Evolutionary conservation across 1,284 basidiomycete species (phyloP).

Genomic region (Sanguinoderma infundibulare): DNA sequence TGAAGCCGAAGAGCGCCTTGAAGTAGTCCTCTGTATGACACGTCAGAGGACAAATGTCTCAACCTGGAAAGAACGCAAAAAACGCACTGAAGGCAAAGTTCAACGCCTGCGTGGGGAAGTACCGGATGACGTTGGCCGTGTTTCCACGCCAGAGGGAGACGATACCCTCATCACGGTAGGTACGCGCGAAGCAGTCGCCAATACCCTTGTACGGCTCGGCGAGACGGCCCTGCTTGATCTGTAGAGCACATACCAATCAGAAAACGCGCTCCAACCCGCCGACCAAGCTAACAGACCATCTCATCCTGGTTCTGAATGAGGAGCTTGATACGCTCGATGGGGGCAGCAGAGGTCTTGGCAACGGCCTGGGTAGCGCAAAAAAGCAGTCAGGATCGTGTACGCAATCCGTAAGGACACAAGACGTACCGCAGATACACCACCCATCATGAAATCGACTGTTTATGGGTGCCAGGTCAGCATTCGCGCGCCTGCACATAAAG

Average conservation of each 20-base stretch:
- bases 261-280: neutral
- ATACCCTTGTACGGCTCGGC: conserved; percentile 93
- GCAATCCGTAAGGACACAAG: conserved; percentile 4
- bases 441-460: conserved; percentile 89
- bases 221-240: conserved; percentile 98
- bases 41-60: conserved; percentile 28
- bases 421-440: conserved; percentile 88
- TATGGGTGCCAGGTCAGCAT: conserved; percentile 43
- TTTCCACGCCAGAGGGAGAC: conserved; percentile 94
- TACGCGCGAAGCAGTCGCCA: conserved; percentile 85
- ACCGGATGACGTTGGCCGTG: conserved; percentile 97
- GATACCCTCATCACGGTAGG: conserved; percentile 90
- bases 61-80: neutral
- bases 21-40: conserved; percentile 86
- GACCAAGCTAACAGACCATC: conserved; percentile 58
- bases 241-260: conserved; percentile 27
- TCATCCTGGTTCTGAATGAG: conserved; percentile 98
- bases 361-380: conserved; percentile 67
- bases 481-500: conserved; percentile 4
- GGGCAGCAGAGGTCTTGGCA: conserved; percentile 96
- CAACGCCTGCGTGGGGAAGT: conserved; percentile 96
- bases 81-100: conserved; percentile 94
- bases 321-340: conserved; percentile 99
- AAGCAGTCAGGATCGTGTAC: conserved; percentile 7
- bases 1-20: conserved; percentile 93